phyloP scores from a whole-genome alignment of 2,329 filamentous ascomycete species.

The Botrytis squamosa region DNA sequence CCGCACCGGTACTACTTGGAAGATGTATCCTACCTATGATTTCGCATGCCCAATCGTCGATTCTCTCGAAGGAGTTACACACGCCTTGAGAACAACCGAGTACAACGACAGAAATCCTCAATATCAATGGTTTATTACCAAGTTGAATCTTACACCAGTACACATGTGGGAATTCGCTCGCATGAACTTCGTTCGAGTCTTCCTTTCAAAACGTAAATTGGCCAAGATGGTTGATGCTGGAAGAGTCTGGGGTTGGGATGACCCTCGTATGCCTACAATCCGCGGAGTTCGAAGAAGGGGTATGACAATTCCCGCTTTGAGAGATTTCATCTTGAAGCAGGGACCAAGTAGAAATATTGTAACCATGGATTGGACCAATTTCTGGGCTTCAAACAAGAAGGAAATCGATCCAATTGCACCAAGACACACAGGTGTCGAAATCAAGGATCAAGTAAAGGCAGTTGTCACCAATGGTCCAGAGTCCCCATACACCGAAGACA shows the following conservation, averaged over 20 bases:
- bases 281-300: constrained; percentile 75
- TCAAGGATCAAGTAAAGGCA: constrained; percentile 69
- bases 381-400: constrained; percentile 74
- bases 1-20: constrained; percentile 76
- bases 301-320: constrained; percentile 74
- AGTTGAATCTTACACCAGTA: constrained; percentile 70
- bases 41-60: constrained; percentile 83
- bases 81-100: constrained; percentile 80
- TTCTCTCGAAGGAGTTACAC: constrained; percentile 76
- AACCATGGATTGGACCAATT: constrained; percentile 77
- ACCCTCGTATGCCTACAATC: constrained; percentile 82
- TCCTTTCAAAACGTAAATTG: constrained; percentile 83
- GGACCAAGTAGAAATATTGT: constrained; percentile 82
- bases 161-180: constrained; percentile 84
- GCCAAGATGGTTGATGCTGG: constrained; percentile 77
- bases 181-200: constrained; percentile 80
- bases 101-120: constrained; percentile 85
- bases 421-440: constrained; percentile 72
- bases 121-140: constrained; percentile 82
- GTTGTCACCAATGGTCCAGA: constrained; percentile 65
- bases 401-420: constrained; percentile 74
- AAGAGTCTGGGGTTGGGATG: constrained; percentile 80
- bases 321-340: constrained; percentile 82
- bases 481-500: constrained; percentile 66
- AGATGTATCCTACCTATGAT: constrained; percentile 86